Percentiles rank a stretch among this genome's conserved stretches.
Evolutionary conservation across 768 basidiomycete species (phyloP).

Genomic region (Hygrocybe coccinea): DNA sequence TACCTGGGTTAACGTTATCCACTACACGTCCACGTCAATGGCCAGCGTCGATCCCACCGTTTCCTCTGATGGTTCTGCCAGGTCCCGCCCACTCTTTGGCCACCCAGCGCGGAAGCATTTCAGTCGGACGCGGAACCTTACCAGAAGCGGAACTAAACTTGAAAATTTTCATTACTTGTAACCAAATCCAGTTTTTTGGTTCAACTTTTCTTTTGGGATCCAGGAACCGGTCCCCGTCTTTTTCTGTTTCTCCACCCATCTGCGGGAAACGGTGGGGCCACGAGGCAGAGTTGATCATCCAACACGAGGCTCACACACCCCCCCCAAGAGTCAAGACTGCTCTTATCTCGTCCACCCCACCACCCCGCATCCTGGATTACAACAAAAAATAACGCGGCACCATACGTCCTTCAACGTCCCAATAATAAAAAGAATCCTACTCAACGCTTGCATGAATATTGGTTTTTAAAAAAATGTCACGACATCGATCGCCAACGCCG

Average conservation of each 20-base stretch:
- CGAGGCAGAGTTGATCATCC: conserved; percentile 42
- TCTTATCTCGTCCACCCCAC: conserved; percentile 1
- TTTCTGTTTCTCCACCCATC: conserved; percentile 27
- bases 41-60: too few species aligned
- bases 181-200: not conserved
- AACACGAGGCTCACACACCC: conserved; percentile 43
- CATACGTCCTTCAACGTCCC: conserved; percentile 18
- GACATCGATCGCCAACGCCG: conserved; percentile 26
- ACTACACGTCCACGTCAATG: too few species aligned
- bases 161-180: not conserved
- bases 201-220: conserved; percentile 6
- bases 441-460: conserved; percentile 12
- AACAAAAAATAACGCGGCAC: conserved; percentile 13
- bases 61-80: too few species aligned
- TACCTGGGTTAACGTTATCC: too few species aligned
- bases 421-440: conserved; percentile 6
- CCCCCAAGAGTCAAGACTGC: conserved; percentile 19
- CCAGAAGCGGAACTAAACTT: not conserved
- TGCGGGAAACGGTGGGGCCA: conserved; percentile 38
- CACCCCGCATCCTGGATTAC: not conserved
- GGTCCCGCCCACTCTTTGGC: too few species aligned
- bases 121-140: not conserved
- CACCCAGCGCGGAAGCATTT: not conserved
- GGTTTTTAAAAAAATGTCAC: conserved; percentile 33
- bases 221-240: conserved; percentile 17